A percentile compares a stretch with the other conserved stretches of the same genome.
Evolutionary conservation across 345 rosid genomes (phyloP).

Genomic region (Eucalyptus rudis): DNA sequence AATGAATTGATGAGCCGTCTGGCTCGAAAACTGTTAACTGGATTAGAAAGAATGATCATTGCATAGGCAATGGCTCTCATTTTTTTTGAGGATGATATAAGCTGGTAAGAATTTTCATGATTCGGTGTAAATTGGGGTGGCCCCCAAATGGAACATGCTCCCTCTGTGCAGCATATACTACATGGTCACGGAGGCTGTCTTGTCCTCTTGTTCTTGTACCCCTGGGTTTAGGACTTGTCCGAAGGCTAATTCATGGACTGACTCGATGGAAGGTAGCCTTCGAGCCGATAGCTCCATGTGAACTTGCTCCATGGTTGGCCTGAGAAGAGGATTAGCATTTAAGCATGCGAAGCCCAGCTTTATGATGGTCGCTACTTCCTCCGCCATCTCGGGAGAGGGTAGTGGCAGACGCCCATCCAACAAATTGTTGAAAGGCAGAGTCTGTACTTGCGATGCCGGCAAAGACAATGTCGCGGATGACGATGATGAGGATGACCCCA

Average conservation of each 20-base stretch:
- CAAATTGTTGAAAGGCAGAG: background rate
- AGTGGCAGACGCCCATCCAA: conserved; percentile 8
- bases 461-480: background rate
- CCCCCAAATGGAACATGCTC: background rate
- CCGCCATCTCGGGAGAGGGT: background rate
- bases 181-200: background rate
- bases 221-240: background rate
- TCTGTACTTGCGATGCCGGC: background rate
- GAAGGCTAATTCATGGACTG: conserved; percentile 5
- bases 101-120: background rate
- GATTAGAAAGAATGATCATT: background rate
- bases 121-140: background rate
- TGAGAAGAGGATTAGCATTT: background rate
- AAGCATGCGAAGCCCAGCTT: conserved; percentile 6
- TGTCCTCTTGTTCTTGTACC: background rate
- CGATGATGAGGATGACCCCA: background rate
- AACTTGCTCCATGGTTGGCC: conserved; percentile 19
- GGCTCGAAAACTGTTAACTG: background rate
- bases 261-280: background rate
- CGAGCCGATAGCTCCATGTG: background rate
- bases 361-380: background rate
- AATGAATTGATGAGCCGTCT: background rate
- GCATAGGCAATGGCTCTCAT: background rate
- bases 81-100: background rate
- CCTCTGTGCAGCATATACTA: background rate